Conservation (phyloP, 75 land plant genomes). For the Pinus taeda region DNA sequence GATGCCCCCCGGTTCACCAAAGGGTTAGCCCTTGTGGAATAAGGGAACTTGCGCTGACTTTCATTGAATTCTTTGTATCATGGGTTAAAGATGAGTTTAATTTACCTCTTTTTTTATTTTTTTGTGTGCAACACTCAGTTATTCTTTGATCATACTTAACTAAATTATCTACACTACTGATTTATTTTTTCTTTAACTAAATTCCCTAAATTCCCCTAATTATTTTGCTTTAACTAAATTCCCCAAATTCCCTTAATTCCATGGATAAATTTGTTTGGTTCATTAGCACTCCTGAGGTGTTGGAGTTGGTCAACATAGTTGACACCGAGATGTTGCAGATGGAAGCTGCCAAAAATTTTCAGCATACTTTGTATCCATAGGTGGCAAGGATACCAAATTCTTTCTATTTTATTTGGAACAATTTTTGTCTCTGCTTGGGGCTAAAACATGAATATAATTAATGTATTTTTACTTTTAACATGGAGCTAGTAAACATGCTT, state of each 20-base stretch:
- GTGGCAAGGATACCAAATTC: conserved; percentile 14
- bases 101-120: too few relatives aligned
- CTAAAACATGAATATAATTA: not conserved
- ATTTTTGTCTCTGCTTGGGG: not conserved
- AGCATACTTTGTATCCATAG: conserved; percentile 48
- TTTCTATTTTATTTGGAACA: conserved; percentile 5
- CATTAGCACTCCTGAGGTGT: conserved; percentile 76
- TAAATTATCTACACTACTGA: not conserved
- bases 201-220: not conserved
- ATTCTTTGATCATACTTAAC: too few relatives aligned
- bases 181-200: not conserved
- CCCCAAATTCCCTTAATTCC: not conserved
- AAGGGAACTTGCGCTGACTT: too few relatives aligned
- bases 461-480: not conserved
- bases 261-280: conserved; percentile 70
- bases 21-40: too few relatives aligned
- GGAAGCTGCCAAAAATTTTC: conserved; percentile 46
- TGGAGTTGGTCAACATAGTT: conserved; percentile 68
- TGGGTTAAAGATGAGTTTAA: too few relatives aligned
- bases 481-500: not conserved
- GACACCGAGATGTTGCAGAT: conserved; percentile 75
- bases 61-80: too few relatives aligned
- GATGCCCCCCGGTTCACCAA: too few relatives aligned
- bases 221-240: not conserved
- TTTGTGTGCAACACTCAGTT: too few relatives aligned